Evolutionary conservation across 768 basidiomycete species (phyloP).

Genomic region (Tricholoma furcatifolium): DNA sequence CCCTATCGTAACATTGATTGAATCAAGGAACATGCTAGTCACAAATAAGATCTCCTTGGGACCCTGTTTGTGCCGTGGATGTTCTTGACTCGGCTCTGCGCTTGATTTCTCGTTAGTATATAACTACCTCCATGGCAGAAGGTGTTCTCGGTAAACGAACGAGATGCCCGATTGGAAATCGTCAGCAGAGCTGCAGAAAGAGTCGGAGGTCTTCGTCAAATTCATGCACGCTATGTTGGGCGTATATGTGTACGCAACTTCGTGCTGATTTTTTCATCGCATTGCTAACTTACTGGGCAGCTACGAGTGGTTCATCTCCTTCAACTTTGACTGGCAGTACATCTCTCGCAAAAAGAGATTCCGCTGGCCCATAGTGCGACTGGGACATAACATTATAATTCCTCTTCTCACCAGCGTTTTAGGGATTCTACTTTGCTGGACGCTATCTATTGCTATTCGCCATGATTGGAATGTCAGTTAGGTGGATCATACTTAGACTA

Average conservation of each 20-base stretch:
- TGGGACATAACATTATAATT: background rate
- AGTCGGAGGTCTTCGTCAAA: constrained; percentile 45
- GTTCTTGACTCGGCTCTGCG: background rate
- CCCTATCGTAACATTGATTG: too few relatives aligned
- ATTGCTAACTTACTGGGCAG: constrained; percentile 26
- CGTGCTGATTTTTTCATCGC: background rate
- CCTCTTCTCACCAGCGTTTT: background rate
- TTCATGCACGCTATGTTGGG: constrained; percentile 60
- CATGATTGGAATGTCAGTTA: constrained; percentile 63
- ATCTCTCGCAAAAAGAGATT: constrained; percentile 56
- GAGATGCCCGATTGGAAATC: constrained; percentile 58
- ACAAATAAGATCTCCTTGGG: too few relatives aligned
- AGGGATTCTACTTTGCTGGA: constrained; percentile 69
- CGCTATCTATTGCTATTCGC: constrained; percentile 66
- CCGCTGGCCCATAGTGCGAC: constrained; percentile 64
- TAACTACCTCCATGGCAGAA: background rate
- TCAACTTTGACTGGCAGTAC: constrained; percentile 64
- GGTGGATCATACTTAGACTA: background rate
- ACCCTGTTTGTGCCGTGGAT: too few relatives aligned
- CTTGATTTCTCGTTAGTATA: background rate
- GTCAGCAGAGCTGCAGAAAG: constrained; percentile 41
- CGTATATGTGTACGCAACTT: constrained; percentile 45
- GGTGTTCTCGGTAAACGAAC: background rate
- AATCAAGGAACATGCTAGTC: too few relatives aligned
- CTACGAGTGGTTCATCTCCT: constrained; percentile 63